Evolutionary conservation across 306 rosid genomes (phyloP).

Genomic region (Cicer arietinum): DNA sequence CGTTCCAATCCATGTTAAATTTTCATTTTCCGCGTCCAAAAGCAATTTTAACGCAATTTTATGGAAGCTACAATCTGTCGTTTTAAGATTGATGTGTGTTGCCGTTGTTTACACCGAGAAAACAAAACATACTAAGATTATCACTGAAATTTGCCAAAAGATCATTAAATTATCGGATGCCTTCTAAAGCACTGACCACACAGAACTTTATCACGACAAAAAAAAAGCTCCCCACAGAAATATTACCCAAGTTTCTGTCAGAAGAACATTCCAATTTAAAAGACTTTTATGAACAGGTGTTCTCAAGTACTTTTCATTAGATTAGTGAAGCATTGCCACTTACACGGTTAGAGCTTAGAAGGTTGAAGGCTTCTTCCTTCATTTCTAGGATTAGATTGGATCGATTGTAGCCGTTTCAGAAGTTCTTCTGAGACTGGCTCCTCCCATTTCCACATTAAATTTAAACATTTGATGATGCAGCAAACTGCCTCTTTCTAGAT

Average conservation of each 20-base stretch:
- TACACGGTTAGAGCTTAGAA: neutral
- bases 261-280: neutral
- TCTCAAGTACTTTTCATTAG: neutral
- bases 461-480: neutral
- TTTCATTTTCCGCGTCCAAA: too few relatives aligned
- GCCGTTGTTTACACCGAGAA: too few relatives aligned
- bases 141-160: slow-evolving; percentile 5
- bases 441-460: slow-evolving; percentile 15
- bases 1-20: too few relatives aligned
- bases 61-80: too few relatives aligned
- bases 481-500: too few relatives aligned
- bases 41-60: too few relatives aligned
- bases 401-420: slow-evolving; percentile 18
- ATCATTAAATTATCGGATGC: neutral
- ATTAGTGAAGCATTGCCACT: slow-evolving; percentile 11
- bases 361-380: slow-evolving; percentile 1
- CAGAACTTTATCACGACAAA: neutral
- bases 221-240: neutral
- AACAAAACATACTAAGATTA: neutral
- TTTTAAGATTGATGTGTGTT: too few relatives aligned
- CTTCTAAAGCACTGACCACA: neutral
- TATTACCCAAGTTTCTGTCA: neutral
- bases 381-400: slow-evolving; percentile 22
- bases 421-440: neutral
- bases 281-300: slow-evolving; percentile 1